These are phyloP conservation scores for Pseudogymnoascus destructans DNA, from an alignment of 2,329 filamentous ascomycete genomes.

Conservation along the genomic window DNA sequence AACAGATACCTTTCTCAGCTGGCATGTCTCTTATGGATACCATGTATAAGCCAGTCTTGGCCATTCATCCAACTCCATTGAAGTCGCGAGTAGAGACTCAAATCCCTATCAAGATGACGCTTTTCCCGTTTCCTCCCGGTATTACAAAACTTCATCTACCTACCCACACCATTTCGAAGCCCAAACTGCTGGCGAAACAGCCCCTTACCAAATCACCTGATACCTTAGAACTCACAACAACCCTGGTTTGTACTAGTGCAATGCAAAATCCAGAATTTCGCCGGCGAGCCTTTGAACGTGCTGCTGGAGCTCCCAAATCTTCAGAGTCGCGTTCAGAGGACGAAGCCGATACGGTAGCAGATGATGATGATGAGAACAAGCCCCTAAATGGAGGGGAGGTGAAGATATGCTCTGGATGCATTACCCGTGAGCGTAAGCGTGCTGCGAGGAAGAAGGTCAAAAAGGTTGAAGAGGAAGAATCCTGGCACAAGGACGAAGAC, in stretches of 20 bases:
- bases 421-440: conserved; percentile 79
- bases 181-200: conserved; percentile 73
- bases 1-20: conserved; percentile 18
- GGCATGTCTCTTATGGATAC: conserved; percentile 18
- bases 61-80: conserved; percentile 52
- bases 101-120: conserved; percentile 72
- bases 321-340: conserved; percentile 14
- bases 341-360: conserved; percentile 34
- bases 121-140: conserved; percentile 61
- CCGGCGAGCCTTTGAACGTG: conserved; percentile 52
- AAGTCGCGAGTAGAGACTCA: conserved; percentile 96
- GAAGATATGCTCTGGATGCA: conserved; percentile 82
- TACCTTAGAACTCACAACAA: conserved; percentile 65
- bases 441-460: conserved; percentile 87
- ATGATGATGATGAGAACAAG: conserved; percentile 42
- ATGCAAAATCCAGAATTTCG: conserved; percentile 61
- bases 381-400: conserved; percentile 88
- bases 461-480: conserved; percentile 81
- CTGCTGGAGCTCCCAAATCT: conserved; percentile 32
- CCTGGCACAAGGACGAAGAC: conserved; percentile 69
- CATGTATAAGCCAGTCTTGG: conserved; percentile 33
- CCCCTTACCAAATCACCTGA: conserved; percentile 52
- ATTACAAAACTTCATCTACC: conserved; percentile 77
- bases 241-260: conserved; percentile 82
- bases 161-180: conserved; percentile 83